Evolutionary conservation across 345 rosid species (phyloP).

Genomic region (Excoecaria agallocha): DNA sequence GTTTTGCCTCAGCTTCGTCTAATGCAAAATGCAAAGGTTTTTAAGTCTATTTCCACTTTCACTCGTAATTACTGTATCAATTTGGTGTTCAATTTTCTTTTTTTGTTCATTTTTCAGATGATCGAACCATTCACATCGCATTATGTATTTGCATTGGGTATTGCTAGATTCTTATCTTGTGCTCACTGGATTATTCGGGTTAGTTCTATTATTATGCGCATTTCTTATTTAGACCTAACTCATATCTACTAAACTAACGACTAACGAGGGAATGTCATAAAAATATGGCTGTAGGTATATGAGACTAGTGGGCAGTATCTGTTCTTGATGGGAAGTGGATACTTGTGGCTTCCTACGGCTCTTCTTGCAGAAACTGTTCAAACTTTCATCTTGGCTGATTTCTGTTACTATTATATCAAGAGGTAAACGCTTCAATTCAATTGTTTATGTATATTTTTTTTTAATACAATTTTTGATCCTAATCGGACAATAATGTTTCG

Average conservation of each 20-base stretch:
- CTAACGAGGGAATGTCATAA: too few species aligned
- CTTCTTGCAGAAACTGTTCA: conserved; percentile 66
- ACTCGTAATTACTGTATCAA: background rate
- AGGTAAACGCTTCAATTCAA: conserved; percentile 34
- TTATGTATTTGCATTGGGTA: conserved; percentile 79
- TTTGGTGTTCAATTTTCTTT: background rate
- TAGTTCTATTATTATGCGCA: background rate
- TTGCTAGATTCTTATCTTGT: conserved; percentile 68
- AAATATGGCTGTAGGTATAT: conserved; percentile 35
- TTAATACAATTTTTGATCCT: too few species aligned
- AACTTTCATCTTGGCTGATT: conserved; percentile 81
- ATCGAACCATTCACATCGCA: conserved; percentile 83
- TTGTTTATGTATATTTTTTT: background rate
- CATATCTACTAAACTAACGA: too few species aligned
- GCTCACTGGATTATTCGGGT: conserved; percentile 87
- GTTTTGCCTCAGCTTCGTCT: conserved; percentile 84
- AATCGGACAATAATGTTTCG: background rate
- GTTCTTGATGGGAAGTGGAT: conserved; percentile 47
- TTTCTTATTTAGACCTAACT: too few species aligned
- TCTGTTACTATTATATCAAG: conserved; percentile 78
- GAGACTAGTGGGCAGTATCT: conserved; percentile 53
- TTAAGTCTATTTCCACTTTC: background rate
- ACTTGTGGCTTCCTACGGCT: conserved; percentile 63
- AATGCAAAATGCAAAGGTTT: conserved; percentile 85
- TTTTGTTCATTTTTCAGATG: conserved; percentile 41